Percentiles rank a stretch among this genome's conserved stretches.
These are phyloP conservation scores for Penicillium pancosmium DNA, from an alignment of 495 filamentous ascomycete genomes.

Conservation along the genomic window DNA sequence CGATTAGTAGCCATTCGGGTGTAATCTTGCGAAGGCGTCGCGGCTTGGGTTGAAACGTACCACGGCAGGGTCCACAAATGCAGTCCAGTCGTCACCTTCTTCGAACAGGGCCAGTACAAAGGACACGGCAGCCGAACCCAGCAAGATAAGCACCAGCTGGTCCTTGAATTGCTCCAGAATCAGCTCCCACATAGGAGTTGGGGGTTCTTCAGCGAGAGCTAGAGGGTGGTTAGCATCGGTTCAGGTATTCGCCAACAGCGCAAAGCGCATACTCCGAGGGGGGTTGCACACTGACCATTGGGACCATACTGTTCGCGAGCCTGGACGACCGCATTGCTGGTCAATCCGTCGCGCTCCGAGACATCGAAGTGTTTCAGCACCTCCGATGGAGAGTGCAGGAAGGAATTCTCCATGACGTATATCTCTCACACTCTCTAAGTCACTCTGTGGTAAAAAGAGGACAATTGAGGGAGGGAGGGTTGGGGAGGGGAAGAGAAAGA, in stretches of 20 bases:
- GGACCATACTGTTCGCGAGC: conserved; percentile 71
- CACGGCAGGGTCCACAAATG: conserved; percentile 97
- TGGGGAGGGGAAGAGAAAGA: conserved; percentile 11
- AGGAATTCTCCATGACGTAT: conserved; percentile 76
- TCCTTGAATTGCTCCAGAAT: conserved; percentile 99
- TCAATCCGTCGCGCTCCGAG: conserved; percentile 67
- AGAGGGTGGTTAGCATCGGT: conserved; percentile 12
- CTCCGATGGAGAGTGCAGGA: conserved; percentile 65
- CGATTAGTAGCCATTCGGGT: conserved; percentile 9
- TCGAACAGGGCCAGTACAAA: conserved; percentile 95
- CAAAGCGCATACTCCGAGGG: neutral
- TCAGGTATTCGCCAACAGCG: neutral
- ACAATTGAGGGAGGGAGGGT: conserved; percentile 9
- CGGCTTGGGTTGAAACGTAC: conserved; percentile 51
- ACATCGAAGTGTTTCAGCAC: conserved; percentile 74
- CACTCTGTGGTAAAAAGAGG: conserved; percentile 9
- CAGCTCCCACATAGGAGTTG: conserved; percentile 96
- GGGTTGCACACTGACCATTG: conserved; percentile 67
- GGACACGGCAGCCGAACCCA: conserved; percentile 91
- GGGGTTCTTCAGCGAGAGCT: conserved; percentile 95
- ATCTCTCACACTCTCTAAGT: conserved; percentile 13
- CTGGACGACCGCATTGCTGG: conserved; percentile 64
- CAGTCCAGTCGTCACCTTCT: conserved; percentile 89
- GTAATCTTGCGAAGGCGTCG: neutral
- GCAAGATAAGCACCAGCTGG: conserved; percentile 92